Conservation (phyloP, 2,329 filamentous ascomycete genomes). For the Fusarium sacchari region DNA sequence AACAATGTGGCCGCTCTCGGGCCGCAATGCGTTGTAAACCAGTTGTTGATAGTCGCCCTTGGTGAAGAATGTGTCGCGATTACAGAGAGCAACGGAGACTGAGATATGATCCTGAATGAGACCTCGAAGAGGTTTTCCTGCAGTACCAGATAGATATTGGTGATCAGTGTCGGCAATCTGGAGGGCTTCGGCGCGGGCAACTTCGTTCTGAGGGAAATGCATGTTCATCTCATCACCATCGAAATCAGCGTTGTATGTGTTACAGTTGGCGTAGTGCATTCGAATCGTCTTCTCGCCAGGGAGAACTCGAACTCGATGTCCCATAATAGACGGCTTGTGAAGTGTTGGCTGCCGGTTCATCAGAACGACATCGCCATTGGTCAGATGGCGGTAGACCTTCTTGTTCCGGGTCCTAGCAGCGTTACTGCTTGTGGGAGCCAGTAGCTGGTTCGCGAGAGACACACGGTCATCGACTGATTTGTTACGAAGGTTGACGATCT, state of each 20-base stretch:
- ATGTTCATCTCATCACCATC: conserved; percentile 99
- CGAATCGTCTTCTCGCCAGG: conserved; percentile 96
- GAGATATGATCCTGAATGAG: conserved; percentile 99
- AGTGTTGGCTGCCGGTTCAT: conserved; percentile 99
- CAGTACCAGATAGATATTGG: conserved; percentile 93
- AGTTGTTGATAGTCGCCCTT: conserved; percentile 90
- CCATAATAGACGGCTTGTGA: conserved; percentile 99
- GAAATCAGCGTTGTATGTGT: conserved; percentile 99
- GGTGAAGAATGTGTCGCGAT: conserved; percentile 89
- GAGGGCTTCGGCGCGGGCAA: conserved; percentile 91
- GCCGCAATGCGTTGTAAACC: conserved; percentile 89
- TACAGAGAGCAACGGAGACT: conserved; percentile 90
- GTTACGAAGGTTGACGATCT: conserved; percentile 85
- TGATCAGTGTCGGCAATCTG: conserved; percentile 96
- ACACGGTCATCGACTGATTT: conserved; percentile 90
- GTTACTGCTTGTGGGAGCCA: conserved; percentile 82
- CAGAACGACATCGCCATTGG: conserved; percentile 94
- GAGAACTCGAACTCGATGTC: conserved; percentile 89
- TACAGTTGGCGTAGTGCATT: conserved; percentile 99
- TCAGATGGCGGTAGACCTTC: conserved; percentile 95
- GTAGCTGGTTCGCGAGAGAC: conserved; percentile 90
- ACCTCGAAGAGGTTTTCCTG: conserved; percentile 92
- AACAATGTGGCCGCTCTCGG: conserved; percentile 88
- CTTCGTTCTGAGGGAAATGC: conserved; percentile 98
- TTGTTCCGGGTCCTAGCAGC: conserved; percentile 85